A percentile compares a stretch with the other conserved stretches of the same genome.
Conservation (phyloP, 1,284 basidiomycete species). For the Cutaneotrichosporon sp. region DNA sequence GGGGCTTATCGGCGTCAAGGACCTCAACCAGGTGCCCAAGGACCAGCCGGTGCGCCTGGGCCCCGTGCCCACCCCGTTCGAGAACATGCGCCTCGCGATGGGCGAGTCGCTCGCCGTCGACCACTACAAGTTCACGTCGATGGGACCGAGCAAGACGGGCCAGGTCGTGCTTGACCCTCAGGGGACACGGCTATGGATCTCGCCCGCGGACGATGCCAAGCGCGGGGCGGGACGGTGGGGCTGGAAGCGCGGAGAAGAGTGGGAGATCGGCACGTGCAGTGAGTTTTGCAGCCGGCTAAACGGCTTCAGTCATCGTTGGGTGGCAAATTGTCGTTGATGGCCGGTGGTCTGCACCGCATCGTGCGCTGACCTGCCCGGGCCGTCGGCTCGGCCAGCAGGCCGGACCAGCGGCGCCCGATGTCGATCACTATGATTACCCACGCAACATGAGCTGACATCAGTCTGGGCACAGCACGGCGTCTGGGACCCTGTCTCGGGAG, state of each 20-base stretch:
- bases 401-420: no score
- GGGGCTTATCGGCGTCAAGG: slow-evolving; percentile 74
- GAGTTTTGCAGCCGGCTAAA: slow-evolving; percentile 25
- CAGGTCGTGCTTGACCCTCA: slow-evolving; percentile 79
- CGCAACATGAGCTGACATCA: slow-evolving; percentile 26
- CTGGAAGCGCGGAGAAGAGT: slow-evolving; percentile 73
- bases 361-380: no score
- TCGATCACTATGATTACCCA: no score
- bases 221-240: slow-evolving; percentile 64
- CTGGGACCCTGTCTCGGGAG: slow-evolving; percentile 74
- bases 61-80: slow-evolving; percentile 78
- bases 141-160: slow-evolving; percentile 77
- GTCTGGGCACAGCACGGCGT: slow-evolving; percentile 92
- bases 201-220: slow-evolving; percentile 56
- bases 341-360: no score
- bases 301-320: background rate
- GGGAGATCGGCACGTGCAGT: slow-evolving; percentile 79
- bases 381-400: no score
- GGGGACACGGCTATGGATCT: slow-evolving; percentile 72
- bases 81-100: slow-evolving; percentile 84
- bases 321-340: no score
- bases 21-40: slow-evolving; percentile 68
- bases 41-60: slow-evolving; percentile 80
- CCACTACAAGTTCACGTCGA: slow-evolving; percentile 74
- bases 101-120: slow-evolving; percentile 82